These are phyloP conservation scores for Phytophthora brassicae DNA, from an alignment of 352 stramenopile genomes.

Conservation along the genomic window DNA sequence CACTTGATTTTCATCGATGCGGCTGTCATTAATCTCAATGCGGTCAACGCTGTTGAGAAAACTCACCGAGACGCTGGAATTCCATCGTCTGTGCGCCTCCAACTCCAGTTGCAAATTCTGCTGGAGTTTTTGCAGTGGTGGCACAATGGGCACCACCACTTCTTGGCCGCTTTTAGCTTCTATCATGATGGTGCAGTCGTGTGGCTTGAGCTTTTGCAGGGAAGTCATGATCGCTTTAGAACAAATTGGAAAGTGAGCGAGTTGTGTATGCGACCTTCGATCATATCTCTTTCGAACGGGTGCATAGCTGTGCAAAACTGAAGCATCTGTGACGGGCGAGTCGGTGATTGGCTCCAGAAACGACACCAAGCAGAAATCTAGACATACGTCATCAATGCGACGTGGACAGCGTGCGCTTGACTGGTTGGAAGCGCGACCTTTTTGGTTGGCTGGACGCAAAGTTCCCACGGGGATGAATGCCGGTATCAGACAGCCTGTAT, in stretches of 20 bases:
- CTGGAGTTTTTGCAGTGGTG: conserved; percentile 21
- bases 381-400: too few species aligned
- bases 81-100: conserved; percentile 40
- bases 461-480: too few species aligned
- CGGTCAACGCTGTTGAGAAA: conserved; percentile 54
- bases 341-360: conserved; percentile 16
- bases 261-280: conserved; percentile 7
- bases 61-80: conserved; percentile 28
- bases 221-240: conserved; percentile 12
- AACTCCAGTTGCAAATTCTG: conserved; percentile 31
- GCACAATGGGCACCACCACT: conserved; percentile 18
- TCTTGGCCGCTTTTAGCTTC: conserved; percentile 15
- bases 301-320: conserved; percentile 16
- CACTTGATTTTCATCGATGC: conserved; percentile 27
- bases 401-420: too few species aligned
- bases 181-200: conserved; percentile 34
- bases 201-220: conserved; percentile 36
- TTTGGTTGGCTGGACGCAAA: too few species aligned
- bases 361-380: not conserved
- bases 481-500: too few species aligned
- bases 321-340: conserved; percentile 15
- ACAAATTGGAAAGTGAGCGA: conserved; percentile 25
- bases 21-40: conserved; percentile 43
- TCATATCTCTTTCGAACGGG: not conserved
- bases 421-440: too few species aligned